Evolutionary conservation across 1,139 yeast genomes (phyloP).

Genomic region (Pichia sp.): DNA sequence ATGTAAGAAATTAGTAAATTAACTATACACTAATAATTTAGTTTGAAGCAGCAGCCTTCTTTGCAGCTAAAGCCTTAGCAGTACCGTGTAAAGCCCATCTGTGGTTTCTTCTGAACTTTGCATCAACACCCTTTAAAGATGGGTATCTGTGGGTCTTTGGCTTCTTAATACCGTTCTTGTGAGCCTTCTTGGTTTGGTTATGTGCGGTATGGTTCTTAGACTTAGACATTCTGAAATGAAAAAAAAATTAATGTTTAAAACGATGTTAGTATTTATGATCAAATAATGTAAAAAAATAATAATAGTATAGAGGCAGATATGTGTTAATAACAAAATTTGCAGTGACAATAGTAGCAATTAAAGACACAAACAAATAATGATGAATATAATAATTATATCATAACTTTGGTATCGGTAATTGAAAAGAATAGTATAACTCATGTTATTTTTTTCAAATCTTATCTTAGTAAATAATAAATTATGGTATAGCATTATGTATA

Average conservation of each 20-base stretch:
- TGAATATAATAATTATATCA: no score
- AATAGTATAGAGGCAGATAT: background rate
- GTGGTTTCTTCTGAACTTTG: conserved; percentile 99
- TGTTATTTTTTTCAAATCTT: no score
- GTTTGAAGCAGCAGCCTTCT: conserved; percentile 19
- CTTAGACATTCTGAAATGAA: conserved; percentile 63
- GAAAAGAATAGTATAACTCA: no score
- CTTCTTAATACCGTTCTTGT: conserved; percentile 99
- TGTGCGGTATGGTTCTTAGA: conserved; percentile 99
- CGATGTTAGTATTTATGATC: conserved; percentile 8
- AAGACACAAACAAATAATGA: no score
- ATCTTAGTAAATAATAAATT: no score
- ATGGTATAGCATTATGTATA: no score
- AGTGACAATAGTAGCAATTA: no score
- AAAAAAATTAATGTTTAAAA: background rate
- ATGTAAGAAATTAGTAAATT: conserved; percentile 2
- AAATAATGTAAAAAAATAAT: background rate
- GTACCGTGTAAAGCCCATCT: conserved; percentile 98
- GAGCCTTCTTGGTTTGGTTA: conserved; percentile 99
- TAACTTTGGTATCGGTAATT: no score
- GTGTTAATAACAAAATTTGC: no score
- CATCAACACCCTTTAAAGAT: conserved; percentile 96
- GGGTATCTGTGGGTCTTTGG: conserved; percentile 98
- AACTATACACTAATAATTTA: conserved; percentile 9
- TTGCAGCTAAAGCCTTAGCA: conserved; percentile 83